Base-by-base conservation (phyloP, 192 early-diverging fungal species). In the Funneliformis geosporum region DNA sequence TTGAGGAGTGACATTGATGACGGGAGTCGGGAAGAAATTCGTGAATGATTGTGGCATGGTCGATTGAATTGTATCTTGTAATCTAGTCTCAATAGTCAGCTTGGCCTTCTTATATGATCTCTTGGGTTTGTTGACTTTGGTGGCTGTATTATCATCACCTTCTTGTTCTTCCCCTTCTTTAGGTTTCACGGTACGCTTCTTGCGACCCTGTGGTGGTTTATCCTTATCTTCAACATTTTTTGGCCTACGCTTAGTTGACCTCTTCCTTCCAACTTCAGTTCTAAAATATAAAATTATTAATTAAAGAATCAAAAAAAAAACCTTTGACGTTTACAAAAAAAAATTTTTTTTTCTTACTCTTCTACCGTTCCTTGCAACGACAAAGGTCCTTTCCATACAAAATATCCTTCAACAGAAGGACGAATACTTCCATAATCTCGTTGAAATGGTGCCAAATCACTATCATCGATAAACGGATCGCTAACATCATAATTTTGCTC, bases 401-500 rank as follows among this genome's bases (percentile, higher is more conserved):
- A 90, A 38, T 83, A 90, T 11, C 87, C 87, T 12, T 86, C 84
- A 23, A 82, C 60, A 64, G 85, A 83, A 4, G 84, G 83, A 5
- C 83, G 77, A 8, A 83, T 64, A 72, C 83, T 82, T 6, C 85
- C 83, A 47, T 78, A 82, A 8, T 81, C 73, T 9, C 80, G 81
- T 60, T 84, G 79, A 44, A 81, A 77, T 39, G 87, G 76, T 62
- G 86, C 76, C 79, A 87, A 82, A n/a, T 88, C 89, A 66, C 89
- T 90, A 65, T 90, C 89, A 79, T 90, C 89, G 73, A 90, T 90
- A 69, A 90, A 90, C 5, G 87, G 87, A 83, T 90, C 89, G 25
- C 83, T 84, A 66, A 85, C 70, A 60, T 90, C 89, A 43, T 90
- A 90, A 4, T 84, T 80, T 67, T 90, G 67, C 42, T 69, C 67